Evolutionary conservation across 306 rosid species (phyloP).

Genomic region (Pterocarpus santalinus): DNA sequence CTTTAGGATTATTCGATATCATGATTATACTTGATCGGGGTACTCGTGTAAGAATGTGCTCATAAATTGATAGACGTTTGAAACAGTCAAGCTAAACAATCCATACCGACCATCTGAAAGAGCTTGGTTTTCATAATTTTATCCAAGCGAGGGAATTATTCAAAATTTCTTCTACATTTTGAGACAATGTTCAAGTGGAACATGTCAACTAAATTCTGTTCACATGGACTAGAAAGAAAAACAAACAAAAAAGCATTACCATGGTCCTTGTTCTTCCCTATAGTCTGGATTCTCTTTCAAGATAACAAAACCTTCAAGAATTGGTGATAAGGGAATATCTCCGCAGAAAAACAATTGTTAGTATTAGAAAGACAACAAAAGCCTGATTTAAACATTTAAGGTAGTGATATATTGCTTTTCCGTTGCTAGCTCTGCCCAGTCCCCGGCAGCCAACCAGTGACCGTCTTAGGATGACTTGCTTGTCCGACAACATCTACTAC

Average conservation of each 20-base stretch:
- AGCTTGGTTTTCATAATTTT: not conserved
- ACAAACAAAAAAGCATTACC: slow-evolving; percentile 10
- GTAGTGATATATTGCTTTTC: slow-evolving; percentile 70
- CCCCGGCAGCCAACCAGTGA: slow-evolving; percentile 98
- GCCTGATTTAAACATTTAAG: not conserved
- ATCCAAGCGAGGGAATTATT: slow-evolving; percentile 30
- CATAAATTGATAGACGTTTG: slow-evolving; percentile 2
- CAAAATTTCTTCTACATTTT: slow-evolving; percentile 37
- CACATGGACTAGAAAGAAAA: slow-evolving; percentile 1
- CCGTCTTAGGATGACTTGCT: slow-evolving; percentile 97
- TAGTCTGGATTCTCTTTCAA: slow-evolving; percentile 93
- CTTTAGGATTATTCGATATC: too few species aligned
- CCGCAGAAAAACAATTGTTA: slow-evolving; percentile 55
- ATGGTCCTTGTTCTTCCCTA: slow-evolving; percentile 65
- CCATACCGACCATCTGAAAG: not conserved
- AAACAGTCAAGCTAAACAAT: slow-evolving; percentile 5
- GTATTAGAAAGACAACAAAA: slow-evolving; percentile 20
- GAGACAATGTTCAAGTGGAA: slow-evolving; percentile 6
- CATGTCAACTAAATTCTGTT: slow-evolving; percentile 21
- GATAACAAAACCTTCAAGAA: slow-evolving; percentile 96
- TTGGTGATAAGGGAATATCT: slow-evolving; percentile 88
- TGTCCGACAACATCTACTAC: slow-evolving; percentile 98
- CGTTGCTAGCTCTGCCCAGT: slow-evolving; percentile 94
- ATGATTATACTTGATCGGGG: slow-evolving; percentile 11
- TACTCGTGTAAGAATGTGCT: slow-evolving; percentile 30